Evolutionary conservation across 1,139 yeast genomes (phyloP), one percentile per base, ranked within the genome.

Genomic region (Taphrina confusa): DNA sequence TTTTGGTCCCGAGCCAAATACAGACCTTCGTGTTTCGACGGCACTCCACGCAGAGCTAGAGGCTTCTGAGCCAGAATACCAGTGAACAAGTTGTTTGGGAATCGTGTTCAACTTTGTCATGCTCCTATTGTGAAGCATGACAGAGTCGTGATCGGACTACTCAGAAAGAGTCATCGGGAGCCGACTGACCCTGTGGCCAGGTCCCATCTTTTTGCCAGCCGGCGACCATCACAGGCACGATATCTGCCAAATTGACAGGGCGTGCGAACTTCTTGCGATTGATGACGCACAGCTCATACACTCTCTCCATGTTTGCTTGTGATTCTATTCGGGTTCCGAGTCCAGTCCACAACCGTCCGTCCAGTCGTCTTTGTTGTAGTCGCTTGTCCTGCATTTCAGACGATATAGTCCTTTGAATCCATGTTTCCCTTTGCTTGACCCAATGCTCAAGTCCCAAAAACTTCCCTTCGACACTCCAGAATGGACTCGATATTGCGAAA

Each of bases 161-260:
- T 30, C 33, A 42, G 47, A 25, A 25, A 9, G 47, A 23, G 12
- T 42, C 47, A 25, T n/a, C 14, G 28, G 52, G 52, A 9, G 52
- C 52, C 18, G 14, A 28, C 23, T 47, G 52, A 20, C 52, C 58
- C n/a, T 34, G 18, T 9, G 58, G 58, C 58, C 58, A 54, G 27
- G 49, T 42, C n/a, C 58, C 58, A 12, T 54, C 28, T 14, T 44
- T 54, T 25, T 42, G 44, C 58, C 58, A 54, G 3, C 58, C 58
- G 20, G 49, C 42, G 25, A 42, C 40, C 44, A 54, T 14, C 23
- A 42, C 39, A 8, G 58, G 58, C 47, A 34, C 36, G 3, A 54
- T 14, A 12, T 42, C 40, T 16, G 44, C 39, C 36, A 54, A 34
- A 33, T 54, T 54, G 34, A 54, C 33, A 16, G 50, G 44, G 11